phyloP scores from a whole-genome alignment of 1,139 yeast genomes.

The Scheffersomyces titani region DNA sequence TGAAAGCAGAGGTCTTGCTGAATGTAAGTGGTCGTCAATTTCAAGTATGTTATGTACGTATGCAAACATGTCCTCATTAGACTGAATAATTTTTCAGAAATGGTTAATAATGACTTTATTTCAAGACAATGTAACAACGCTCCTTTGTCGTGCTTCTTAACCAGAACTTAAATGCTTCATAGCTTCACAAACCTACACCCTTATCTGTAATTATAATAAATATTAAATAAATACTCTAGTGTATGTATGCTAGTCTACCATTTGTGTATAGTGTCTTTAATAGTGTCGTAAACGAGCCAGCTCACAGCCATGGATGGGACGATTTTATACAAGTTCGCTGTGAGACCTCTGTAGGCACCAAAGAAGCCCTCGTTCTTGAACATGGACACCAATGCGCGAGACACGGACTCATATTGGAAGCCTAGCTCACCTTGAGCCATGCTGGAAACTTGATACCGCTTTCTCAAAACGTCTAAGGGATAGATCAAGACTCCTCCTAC shows the following conservation, averaged over 20 bases:
- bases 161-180: background rate
- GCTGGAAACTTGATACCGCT: conserved; percentile 87
- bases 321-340: conserved; percentile 86
- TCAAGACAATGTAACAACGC: background rate
- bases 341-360: conserved; percentile 87
- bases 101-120: background rate
- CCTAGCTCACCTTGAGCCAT: conserved; percentile 82
- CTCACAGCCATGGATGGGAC: conserved; percentile 95
- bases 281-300: conserved; percentile 82
- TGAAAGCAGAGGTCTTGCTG: too few relatives aligned
- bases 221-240: background rate
- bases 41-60: background rate
- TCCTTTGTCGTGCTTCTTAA: background rate
- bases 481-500: conserved; percentile 84
- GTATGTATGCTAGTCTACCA: conserved; percentile 24
- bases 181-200: background rate
- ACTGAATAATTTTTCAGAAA: background rate
- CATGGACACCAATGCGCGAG: conserved; percentile 70
- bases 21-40: background rate
- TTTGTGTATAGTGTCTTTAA: conserved; percentile 41
- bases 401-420: conserved; percentile 71
- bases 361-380: conserved; percentile 70
- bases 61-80: background rate
- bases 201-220: background rate
- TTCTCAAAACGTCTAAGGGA: conserved; percentile 85